Evolutionary conservation across 768 basidiomycete species (phyloP).

Genomic region (Royoungia palumana): DNA sequence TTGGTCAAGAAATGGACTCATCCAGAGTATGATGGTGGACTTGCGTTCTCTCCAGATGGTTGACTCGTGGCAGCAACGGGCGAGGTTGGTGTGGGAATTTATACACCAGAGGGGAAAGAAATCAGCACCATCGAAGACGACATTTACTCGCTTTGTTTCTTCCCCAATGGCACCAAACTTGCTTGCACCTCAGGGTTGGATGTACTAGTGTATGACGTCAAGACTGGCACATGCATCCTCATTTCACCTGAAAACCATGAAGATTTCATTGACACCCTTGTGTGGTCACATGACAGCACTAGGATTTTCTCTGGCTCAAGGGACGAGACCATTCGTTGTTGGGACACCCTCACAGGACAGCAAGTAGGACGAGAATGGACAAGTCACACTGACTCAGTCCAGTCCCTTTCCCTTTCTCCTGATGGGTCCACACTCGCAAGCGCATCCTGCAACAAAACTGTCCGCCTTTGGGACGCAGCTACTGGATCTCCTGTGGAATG

Average conservation of each 20-base stretch:
- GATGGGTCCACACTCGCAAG: too few relatives aligned
- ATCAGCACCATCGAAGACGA: too few relatives aligned
- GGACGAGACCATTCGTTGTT: conserved; percentile 2
- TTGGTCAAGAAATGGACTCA: conserved; percentile 2
- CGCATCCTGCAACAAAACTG: too few relatives aligned
- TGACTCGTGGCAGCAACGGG: neutral
- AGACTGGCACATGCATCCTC: too few relatives aligned
- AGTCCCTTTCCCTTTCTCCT: too few relatives aligned
- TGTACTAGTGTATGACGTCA: too few relatives aligned
- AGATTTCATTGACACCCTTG: neutral
- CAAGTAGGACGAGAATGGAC: conserved; percentile 5
- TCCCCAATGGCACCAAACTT: too few relatives aligned
- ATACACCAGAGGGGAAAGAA: neutral
- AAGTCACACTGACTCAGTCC: conserved; percentile 9
- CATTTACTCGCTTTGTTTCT: too few relatives aligned
- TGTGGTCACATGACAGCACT: neutral
- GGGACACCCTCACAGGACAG: neutral
- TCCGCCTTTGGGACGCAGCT: too few relatives aligned
- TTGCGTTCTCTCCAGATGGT: conserved; percentile 3
- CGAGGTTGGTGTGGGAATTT: neutral
- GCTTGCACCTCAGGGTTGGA: too few relatives aligned
- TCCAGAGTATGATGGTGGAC: fast-evolving
- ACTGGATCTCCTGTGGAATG: too few relatives aligned
- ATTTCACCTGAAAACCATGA: neutral
- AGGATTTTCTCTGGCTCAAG: neutral